Evolutionary conservation across 164 flowering plant species (phyloP).

Genomic region (Paratinospora sagittata): DNA sequence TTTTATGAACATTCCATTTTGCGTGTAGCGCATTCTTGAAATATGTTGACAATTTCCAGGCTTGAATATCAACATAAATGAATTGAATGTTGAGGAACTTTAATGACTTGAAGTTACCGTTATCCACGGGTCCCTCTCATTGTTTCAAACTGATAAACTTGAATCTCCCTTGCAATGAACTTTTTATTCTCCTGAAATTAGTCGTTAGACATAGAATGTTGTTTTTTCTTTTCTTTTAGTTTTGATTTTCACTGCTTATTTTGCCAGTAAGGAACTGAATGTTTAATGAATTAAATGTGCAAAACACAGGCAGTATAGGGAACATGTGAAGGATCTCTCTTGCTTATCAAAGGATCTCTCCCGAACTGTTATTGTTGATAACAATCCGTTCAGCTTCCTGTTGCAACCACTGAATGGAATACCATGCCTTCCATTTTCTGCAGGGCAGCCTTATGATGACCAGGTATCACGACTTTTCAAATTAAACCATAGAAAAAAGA

Average conservation of each 20-base stretch:
- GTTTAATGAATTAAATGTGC: constrained; percentile 10
- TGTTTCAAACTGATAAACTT: no score
- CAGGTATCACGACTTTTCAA: constrained; percentile 47
- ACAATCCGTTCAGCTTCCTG: constrained; percentile 95
- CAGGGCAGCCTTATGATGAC: constrained; percentile 74
- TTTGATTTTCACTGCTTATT: not conserved
- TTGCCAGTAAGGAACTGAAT: not conserved
- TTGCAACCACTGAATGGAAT: constrained; percentile 92
- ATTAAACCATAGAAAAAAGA: not conserved
- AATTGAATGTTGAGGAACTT: no score
- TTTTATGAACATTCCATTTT: not conserved
- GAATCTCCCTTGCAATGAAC: not conserved
- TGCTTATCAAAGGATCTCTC: constrained; percentile 63
- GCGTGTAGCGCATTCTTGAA: not conserved
- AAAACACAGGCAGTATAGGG: constrained; percentile 68
- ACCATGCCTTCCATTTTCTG: constrained; percentile 91
- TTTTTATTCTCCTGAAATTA: not conserved
- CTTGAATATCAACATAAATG: no score
- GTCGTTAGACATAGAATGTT: not conserved
- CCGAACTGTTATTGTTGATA: constrained; percentile 80
- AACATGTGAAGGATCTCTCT: constrained; percentile 91
- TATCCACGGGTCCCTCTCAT: no score
- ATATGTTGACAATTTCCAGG: no score
- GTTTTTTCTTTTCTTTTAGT: not conserved
- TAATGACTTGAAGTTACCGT: not conserved